Evolutionary conservation across 2,329 filamentous ascomycete genomes (phyloP), one percentile per base, ranked within the genome.

Genomic region (Colletotrichum falcatum): DNA sequence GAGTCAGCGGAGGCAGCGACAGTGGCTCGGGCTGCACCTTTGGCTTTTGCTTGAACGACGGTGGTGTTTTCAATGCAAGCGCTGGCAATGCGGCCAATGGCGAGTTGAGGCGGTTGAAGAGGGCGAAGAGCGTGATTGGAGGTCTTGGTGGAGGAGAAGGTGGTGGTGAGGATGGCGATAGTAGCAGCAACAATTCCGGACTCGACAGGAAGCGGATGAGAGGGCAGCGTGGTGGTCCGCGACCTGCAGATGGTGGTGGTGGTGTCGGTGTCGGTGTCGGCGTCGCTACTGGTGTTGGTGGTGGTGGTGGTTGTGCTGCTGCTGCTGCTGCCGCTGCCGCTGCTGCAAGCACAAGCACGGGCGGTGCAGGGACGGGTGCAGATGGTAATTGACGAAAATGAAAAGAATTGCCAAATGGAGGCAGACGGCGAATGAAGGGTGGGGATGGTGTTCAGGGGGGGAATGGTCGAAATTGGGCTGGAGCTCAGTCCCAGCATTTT

Each of bases 401-500:
- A 61, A 39, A 58, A 48, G 35, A 56, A 54, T 54, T 37, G 16
- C 30, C 44, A 37, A 23, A 28, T 49, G 54, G 30, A 53, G 65
- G 35, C 28, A 9, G 20, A 35, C 7, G 46, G 26, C 18, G n/a
- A 30, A 58, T 46, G 28, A 30, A 23, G 39, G 30, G 59, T 69
- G 68, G 68, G 35, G 51, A 54, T n/a, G 5, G 65, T 33, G 59
- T 55, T 71, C 59, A 65, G 59, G 68, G 64, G 65, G 44, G 58
- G 59, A 71, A 63, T 64, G 26, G 53, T 26, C 59, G 59, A 65
- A 26, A 69, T 68, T 65, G 68, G 68, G 37, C 54, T 71, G 67
- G 68, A 66, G 59, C 68, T 64, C 64, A 60, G 65, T 71, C 68
- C 68, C 68, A 65, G 51, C 68, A 69, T 69, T 71, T 55, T 71